phyloP scores from a whole-genome alignment of 169 alveolate species.

The Eimeria maxima region DNA sequence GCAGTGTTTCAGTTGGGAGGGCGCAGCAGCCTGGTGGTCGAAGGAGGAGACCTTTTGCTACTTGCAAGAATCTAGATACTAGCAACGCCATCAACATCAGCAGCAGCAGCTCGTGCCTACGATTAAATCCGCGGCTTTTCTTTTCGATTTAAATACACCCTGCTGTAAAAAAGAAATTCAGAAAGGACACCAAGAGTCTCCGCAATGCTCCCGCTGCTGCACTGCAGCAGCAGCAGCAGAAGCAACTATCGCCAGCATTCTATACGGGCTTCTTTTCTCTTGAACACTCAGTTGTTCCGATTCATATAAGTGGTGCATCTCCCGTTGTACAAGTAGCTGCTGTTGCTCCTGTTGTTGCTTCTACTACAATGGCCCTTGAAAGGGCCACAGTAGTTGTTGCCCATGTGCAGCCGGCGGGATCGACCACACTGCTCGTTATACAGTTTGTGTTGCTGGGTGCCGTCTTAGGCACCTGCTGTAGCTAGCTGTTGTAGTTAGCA shows the following conservation, averaged over 20 bases:
- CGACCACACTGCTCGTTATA: not conserved
- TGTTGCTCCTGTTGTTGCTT: not conserved
- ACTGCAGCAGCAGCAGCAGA: not conserved
- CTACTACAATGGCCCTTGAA: not conserved
- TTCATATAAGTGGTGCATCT: not conserved
- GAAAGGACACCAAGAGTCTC: not conserved
- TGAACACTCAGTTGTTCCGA: not conserved
- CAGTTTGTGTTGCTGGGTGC: not conserved
- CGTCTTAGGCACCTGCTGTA: not conserved
- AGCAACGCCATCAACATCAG: not conserved
- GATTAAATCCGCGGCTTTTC: no score
- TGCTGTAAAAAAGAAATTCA: not conserved
- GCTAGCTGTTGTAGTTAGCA: constrained; percentile 32
- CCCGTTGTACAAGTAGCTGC: not conserved
- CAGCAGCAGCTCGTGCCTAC: not conserved
- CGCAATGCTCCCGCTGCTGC: not conserved
- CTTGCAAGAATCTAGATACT: constrained; percentile 10
- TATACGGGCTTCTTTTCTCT: not conserved
- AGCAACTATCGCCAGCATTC: not conserved
- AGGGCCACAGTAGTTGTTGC: not conserved
- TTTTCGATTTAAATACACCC: not conserved
- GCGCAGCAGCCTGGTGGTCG: constrained; percentile 55
- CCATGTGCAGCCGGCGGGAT: not conserved
- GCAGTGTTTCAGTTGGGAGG: constrained; percentile 31
- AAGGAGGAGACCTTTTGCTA: constrained; percentile 45